These are phyloP conservation scores for Hyaloscypha variabilis DNA, from an alignment of 495 filamentous ascomycete species.

Conservation along the genomic window DNA sequence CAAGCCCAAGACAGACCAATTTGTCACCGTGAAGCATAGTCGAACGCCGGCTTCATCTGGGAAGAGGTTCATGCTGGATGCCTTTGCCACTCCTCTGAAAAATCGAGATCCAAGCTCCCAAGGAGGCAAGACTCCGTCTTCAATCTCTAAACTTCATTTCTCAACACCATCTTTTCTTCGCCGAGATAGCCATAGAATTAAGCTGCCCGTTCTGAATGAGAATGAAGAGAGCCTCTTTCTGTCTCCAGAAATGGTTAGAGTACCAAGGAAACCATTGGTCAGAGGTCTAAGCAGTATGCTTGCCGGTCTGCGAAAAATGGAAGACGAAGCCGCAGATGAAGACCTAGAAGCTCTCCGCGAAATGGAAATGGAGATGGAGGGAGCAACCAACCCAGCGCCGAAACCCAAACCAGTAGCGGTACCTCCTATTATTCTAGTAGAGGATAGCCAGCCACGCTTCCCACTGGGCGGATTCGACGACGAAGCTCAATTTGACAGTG, in stretches of 20 bases:
- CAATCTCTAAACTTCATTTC: constrained; percentile 52
- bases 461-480: constrained; percentile 67
- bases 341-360: constrained; percentile 83
- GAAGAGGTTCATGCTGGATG: constrained; percentile 63
- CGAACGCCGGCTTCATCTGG: constrained; percentile 63
- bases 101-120: constrained; percentile 36
- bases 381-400: constrained; percentile 23
- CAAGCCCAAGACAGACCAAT: constrained; percentile 23
- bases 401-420: constrained; percentile 15
- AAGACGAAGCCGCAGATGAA: constrained; percentile 75
- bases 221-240: constrained; percentile 39
- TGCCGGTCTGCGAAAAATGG: constrained; percentile 73
- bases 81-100: constrained; percentile 65
- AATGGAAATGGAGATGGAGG: constrained; percentile 54
- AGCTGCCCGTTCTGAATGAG: constrained; percentile 47
- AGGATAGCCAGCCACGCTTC: constrained; percentile 62
- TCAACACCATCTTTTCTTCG: constrained; percentile 79
- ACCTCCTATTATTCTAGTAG: constrained; percentile 48
- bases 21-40: constrained; percentile 30
- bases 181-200: constrained; percentile 43
- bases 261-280: constrained; percentile 66
- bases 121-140: constrained; percentile 45
- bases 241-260: constrained; percentile 41
- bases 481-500: constrained; percentile 50
- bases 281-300: constrained; percentile 80